phyloP scores from a whole-genome alignment of 768 basidiomycete species.

The Lentinula detonsa region DNA sequence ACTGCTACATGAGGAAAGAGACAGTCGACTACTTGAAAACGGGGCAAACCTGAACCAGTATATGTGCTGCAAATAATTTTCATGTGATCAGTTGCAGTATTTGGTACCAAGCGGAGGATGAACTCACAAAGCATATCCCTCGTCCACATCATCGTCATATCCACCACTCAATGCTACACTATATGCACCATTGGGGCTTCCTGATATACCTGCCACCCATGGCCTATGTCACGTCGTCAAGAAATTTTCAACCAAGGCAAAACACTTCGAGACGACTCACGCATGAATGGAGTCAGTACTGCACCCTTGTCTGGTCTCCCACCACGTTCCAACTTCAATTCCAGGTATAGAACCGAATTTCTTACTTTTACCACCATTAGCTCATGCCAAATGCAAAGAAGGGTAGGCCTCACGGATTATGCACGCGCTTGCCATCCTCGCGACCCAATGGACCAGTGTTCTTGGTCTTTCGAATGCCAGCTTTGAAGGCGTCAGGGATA shows the following conservation, averaged over 20 bases:
- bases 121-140: conserved; percentile 78
- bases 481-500: conserved; percentile 31
- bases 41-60: conserved; percentile 60
- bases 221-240: conserved; percentile 40
- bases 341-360: conserved; percentile 77
- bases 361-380: conserved; percentile 41
- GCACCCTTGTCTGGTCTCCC: conserved; percentile 66
- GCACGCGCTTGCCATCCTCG: conserved; percentile 25
- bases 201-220: conserved; percentile 78
- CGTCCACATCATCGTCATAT: conserved; percentile 80
- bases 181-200: conserved; percentile 63
- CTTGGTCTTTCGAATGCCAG: conserved; percentile 26
- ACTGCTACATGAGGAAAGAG: not conserved
- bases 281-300: conserved; percentile 80
- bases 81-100: not conserved
- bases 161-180: conserved; percentile 88
- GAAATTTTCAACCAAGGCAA: conserved; percentile 2
- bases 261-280: conserved; percentile 37
- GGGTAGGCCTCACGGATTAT: conserved; percentile 46
- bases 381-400: not conserved
- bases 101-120: not conserved
- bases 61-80: conserved; percentile 51
- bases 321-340: conserved; percentile 76
- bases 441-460: conserved; percentile 31
- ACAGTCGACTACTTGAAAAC: not conserved